A percentile compares a stretch with the other conserved stretches of the same genome.
Evolutionary conservation across 2,329 filamentous ascomycete genomes (phyloP).

Genomic region (Zopfia rhizophila): DNA sequence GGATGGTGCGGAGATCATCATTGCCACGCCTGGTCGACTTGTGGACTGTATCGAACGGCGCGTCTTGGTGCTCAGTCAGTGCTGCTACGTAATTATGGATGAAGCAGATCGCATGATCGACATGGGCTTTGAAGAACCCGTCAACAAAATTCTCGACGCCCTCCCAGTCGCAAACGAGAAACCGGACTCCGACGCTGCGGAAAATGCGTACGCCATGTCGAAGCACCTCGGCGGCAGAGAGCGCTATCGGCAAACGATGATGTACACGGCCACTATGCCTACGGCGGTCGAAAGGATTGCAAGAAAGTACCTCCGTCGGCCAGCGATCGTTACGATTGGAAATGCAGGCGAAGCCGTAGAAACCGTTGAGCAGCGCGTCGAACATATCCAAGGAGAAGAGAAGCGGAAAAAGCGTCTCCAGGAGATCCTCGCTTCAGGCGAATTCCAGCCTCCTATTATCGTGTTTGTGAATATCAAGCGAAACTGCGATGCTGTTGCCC

Average conservation of each 20-base stretch:
- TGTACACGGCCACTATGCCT: slow-evolving; percentile 99
- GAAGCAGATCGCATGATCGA: slow-evolving; percentile 99
- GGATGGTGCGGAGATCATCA: slow-evolving; percentile 95
- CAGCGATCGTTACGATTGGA: slow-evolving; percentile 93
- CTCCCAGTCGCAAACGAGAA: slow-evolving; percentile 94
- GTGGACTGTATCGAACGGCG: slow-evolving; percentile 96
- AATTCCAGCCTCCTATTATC: slow-evolving; percentile 91
- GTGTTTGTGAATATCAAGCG: slow-evolving; percentile 99
- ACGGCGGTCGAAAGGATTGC: slow-evolving; percentile 91
- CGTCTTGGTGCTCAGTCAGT: slow-evolving; percentile 91
- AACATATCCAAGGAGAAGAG: slow-evolving; percentile 90
- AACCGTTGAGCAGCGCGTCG: slow-evolving; percentile 96
- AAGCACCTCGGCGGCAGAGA: slow-evolving; percentile 78
- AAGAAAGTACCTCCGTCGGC: slow-evolving; percentile 93
- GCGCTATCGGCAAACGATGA: slow-evolving; percentile 97
- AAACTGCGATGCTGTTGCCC: slow-evolving; percentile 94
- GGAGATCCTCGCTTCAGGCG: slow-evolving; percentile 83
- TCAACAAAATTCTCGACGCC: slow-evolving; percentile 97
- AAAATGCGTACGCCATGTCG: slow-evolving; percentile 86
- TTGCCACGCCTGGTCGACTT: slow-evolving; percentile 96
- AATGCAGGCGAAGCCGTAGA: slow-evolving; percentile 96
- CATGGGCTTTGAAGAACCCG: slow-evolving; percentile 94
- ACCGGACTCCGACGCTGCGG: slow-evolving; percentile 90
- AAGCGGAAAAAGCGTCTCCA: slow-evolving; percentile 95
- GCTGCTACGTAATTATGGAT: slow-evolving; percentile 99